These are phyloP conservation scores for Cryphonectria parasitica DNA, from an alignment of 2,329 filamentous ascomycete genomes.

Conservation along the genomic window DNA sequence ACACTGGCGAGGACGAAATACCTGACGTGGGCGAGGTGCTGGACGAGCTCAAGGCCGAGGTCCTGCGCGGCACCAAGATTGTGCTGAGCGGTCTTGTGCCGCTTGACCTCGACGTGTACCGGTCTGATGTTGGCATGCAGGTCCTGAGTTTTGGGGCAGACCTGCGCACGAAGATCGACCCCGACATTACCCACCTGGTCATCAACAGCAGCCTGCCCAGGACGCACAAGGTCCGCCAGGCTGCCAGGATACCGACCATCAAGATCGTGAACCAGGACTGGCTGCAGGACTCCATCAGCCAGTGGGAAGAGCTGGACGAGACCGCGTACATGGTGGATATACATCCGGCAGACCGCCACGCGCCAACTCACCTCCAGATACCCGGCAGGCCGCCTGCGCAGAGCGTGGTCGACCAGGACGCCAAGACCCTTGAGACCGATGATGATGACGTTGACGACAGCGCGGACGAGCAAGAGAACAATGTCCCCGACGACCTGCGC, in stretches of 20 bases:
- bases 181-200: conserved; percentile 73
- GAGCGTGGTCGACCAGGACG: conserved; percentile 38
- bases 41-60: conserved; percentile 75
- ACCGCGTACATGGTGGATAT: conserved; percentile 76
- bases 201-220: conserved; percentile 72
- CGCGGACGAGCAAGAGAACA: conserved; percentile 43
- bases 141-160: conserved; percentile 82
- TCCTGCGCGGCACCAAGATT: conserved; percentile 75
- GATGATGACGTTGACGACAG: conserved; percentile 47
- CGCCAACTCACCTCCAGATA: conserved; percentile 14
- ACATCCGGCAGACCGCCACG: conserved; percentile 65
- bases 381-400: conserved; percentile 34
- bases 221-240: conserved; percentile 89
- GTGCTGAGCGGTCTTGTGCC: conserved; percentile 92
- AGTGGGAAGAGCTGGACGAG: conserved; percentile 83
- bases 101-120: conserved; percentile 75
- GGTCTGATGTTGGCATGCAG: conserved; percentile 86
- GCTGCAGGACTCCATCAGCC: conserved; percentile 82
- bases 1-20: conserved; percentile 59
- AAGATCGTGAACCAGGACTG: conserved; percentile 92
- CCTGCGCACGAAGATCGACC: conserved; percentile 59
- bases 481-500: conserved; percentile 32
- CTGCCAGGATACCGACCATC: conserved; percentile 76
- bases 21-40: conserved; percentile 89
- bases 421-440: conserved; percentile 44